Base-by-base conservation (phyloP, 352 stramenopile genomes). In the Globisporangium perplexum region DNA sequence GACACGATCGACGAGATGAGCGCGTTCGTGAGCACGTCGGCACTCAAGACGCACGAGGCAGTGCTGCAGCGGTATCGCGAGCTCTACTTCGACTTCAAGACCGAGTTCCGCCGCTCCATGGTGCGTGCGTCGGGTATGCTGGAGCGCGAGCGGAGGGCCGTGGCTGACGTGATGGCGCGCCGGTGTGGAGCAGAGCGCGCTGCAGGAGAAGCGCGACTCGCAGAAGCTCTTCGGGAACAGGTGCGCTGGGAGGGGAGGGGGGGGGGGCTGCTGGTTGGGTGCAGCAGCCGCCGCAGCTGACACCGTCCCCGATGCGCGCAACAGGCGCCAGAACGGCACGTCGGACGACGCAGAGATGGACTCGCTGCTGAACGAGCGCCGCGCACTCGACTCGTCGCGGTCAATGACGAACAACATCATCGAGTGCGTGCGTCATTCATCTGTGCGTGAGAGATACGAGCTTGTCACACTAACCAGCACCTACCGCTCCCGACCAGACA, bases 61-160 rank as follows among this genome's bases (percentile, higher is more conserved):
- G 69, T 98, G 46, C 69, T 98, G 35, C 94, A 98, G 69, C 82
- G 95, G 42, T 98, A 98, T 68, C 85, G 93, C 26, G 94, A 98
- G 69, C 86, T 98, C 50, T 84, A 98, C 45, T 98, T 98, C 59
- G 93, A 98, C 71, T 96, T 96, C 36, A 95, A 90, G 36, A 94
- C 85, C 23, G 93, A 98, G 67, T 98, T 98, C 65, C 85, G 96
- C 64, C 78, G 83, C 26, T 89, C 83, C 0, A 88, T 89, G 74
- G 85, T 93, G 56, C 48, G 62, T 42, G n/a, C n/a, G n/a, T n/a
- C n/a, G n/a, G n/a, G n/a, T n/a, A n/a, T n/a, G n/a, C n/a, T n/a
- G n/a, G n/a, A n/a, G n/a, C n/a, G n/a, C n/a, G n/a, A n/a, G n/a
- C n/a, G n/a, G n/a, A n/a, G n/a, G n/a, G n/a, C n/a, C n/a, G n/a